Evolutionary conservation across 768 basidiomycete genomes (phyloP), one percentile per base, ranked within the genome.

Genomic region (Amanita phalloides): DNA sequence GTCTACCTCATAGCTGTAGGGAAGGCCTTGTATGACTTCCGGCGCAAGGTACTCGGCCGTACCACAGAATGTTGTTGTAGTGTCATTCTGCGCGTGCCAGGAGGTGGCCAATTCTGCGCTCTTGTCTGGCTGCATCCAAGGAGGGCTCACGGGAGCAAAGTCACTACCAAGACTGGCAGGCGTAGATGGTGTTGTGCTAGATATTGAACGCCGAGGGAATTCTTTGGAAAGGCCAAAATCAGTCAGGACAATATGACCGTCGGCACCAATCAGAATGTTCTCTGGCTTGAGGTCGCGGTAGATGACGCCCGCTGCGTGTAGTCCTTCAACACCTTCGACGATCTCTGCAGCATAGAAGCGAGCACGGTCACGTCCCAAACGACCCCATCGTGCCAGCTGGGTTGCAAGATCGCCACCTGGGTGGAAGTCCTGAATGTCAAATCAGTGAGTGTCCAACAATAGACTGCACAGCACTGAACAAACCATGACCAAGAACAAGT

Each of bases 271-370:
- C 51, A 99, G 82, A 59, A 98, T 90, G 68, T 93, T 93, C 70
- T 97, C 94, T 1, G 94, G 94, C 63, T 97, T 97, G 56, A 97
- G 82, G 64, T 97, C 94, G 45, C 96, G 87, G 68, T 97, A 95
- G 68, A 99, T 93, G 62, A 99, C 92, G 36, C 95, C 95, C 4
- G 87, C 84, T 11, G 83, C 81, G 61, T 98, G 95, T 37, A 99
- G 75, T 36, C 93, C 92, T 68, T 96, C 93, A 32, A 95, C 83
- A 45, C 95, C 96, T 61, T 97, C 93, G 8, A 93, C 90, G 52
- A 99, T 95, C 66, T 99, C 96, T 17, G 91, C 90, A 28, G 93
- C 90, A 62, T 98, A 99, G 71, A 99, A 99, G 17, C 96, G 78
- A 21, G 95, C 92, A 32, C 96, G 82, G 61, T 96, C 91, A 17